Evolutionary conservation across 352 stramenopile species (phyloP).

Genomic region (Pilasporangium apinafurcum): DNA sequence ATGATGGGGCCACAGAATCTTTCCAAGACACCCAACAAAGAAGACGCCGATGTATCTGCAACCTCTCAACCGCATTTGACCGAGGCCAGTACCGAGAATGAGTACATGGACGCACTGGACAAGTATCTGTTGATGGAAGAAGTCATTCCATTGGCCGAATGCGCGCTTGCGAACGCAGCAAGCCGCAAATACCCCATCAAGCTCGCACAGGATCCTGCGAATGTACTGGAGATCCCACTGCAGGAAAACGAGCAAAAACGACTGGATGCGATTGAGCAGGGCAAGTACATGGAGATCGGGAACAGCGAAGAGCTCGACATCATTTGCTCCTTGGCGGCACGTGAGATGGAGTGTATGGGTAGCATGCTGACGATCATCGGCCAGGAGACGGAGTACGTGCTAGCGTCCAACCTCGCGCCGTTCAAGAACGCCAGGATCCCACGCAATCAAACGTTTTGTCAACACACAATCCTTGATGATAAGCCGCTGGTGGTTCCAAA

Average conservation of each 20-base stretch:
- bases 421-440: slow-evolving; percentile 20
- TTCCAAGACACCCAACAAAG: no score
- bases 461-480: slow-evolving; percentile 48
- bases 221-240: slow-evolving; percentile 13
- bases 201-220: slow-evolving; percentile 6
- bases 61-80: neutral
- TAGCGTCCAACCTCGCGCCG: slow-evolving; percentile 28
- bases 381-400: slow-evolving; percentile 22
- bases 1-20: slow-evolving; percentile 16
- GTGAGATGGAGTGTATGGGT: slow-evolving; percentile 39
- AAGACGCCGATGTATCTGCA: no score
- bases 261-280: slow-evolving; percentile 23
- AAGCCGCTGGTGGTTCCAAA: slow-evolving; percentile 46
- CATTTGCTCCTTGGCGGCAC: slow-evolving; percentile 44
- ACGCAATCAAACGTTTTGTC: slow-evolving; percentile 48
- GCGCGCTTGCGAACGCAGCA: slow-evolving; percentile 12
- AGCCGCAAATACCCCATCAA: slow-evolving; percentile 31
- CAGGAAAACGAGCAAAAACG: slow-evolving; percentile 30
- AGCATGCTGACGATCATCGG: slow-evolving; percentile 45
- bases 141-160: slow-evolving; percentile 7
- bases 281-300: slow-evolving; percentile 28
- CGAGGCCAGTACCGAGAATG: slow-evolving; percentile 9
- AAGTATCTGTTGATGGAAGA: neutral
- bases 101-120: slow-evolving; percentile 9
- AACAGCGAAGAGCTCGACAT: slow-evolving; percentile 54